A percentile compares a stretch with the other conserved stretches of the same genome.
phyloP scores from a whole-genome alignment of 2,329 filamentous ascomycete genomes.

The Raffaelea deltoideospora region DNA sequence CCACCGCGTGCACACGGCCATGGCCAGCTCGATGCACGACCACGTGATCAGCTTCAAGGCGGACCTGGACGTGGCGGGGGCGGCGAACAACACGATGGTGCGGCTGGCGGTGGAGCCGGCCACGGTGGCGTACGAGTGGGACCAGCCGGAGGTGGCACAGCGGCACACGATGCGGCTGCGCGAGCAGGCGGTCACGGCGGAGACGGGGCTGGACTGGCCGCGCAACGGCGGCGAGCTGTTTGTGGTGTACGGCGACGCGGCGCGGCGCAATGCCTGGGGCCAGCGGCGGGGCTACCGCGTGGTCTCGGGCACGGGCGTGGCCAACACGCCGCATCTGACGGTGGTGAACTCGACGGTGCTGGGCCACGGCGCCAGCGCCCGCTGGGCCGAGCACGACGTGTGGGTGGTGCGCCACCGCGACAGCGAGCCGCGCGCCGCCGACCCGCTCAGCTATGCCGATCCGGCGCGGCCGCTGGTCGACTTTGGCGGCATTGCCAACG shows the following conservation, averaged over 20 bases:
- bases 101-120: neutral
- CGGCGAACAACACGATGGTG: conserved; percentile 16
- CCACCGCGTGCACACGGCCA: conserved; percentile 18
- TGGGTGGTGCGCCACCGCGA: conserved; percentile 28
- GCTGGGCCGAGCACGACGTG: conserved; percentile 10
- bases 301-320: conserved; percentile 14
- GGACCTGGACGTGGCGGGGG: conserved; percentile 22
- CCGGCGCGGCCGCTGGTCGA: conserved; percentile 22
- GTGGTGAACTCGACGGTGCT: conserved; percentile 16
- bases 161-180: conserved; percentile 15
- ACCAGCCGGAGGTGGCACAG: conserved; percentile 16
- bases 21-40: conserved; percentile 21
- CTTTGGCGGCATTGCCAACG: conserved; percentile 27
- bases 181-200: conserved; percentile 10
- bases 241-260: conserved; percentile 19
- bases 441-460: conserved; percentile 18
- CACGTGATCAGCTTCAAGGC: conserved; percentile 24
- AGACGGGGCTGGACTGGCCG: conserved; percentile 17
- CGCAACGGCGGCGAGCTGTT: conserved; percentile 23
- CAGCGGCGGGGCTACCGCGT: conserved; percentile 26
- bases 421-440: conserved; percentile 23
- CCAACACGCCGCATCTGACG: conserved; percentile 20
- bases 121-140: neutral
- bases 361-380: neutral
- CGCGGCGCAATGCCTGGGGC: conserved; percentile 22